Conservation (phyloP, 495 filamentous ascomycete species). For the Cenococcum geophilum region DNA sequence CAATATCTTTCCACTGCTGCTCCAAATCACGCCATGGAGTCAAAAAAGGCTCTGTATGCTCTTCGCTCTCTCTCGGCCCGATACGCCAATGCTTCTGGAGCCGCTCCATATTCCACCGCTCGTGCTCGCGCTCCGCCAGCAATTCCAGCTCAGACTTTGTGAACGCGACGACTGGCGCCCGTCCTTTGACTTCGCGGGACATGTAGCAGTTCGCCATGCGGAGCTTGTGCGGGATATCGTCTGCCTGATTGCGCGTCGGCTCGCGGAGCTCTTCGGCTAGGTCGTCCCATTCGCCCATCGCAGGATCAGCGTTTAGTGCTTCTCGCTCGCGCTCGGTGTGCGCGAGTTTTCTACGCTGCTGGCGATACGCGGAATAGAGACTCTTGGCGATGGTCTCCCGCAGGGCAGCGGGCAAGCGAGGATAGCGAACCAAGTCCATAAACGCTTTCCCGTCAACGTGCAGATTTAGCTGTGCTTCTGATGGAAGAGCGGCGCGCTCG, state of each 20-base stretch:
- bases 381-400: slow-evolving; percentile 26
- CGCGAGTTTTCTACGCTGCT: slow-evolving; percentile 18
- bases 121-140: slow-evolving; percentile 29
- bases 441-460: slow-evolving; percentile 30
- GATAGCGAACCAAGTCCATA: slow-evolving; percentile 26
- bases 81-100: slow-evolving; percentile 28
- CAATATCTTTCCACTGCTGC: slow-evolving; percentile 30
- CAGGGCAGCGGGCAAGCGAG: slow-evolving; percentile 21
- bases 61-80: slow-evolving; percentile 21
- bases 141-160: slow-evolving; percentile 21
- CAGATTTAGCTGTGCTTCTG: slow-evolving; percentile 27
- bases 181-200: slow-evolving; percentile 19
- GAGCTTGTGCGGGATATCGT: slow-evolving; percentile 31
- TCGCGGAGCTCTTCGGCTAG: slow-evolving; percentile 25
- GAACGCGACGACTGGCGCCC: slow-evolving; percentile 15
- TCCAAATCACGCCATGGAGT: slow-evolving; percentile 29
- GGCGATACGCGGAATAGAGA: slow-evolving; percentile 23
- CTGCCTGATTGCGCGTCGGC: slow-evolving; percentile 29
- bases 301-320: slow-evolving; percentile 15
- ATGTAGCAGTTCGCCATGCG: slow-evolving; percentile 27
- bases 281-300: slow-evolving; percentile 29
- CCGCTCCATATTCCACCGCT: slow-evolving; percentile 30
- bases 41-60: slow-evolving; percentile 25
- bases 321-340: slow-evolving; percentile 15
- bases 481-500: slow-evolving; percentile 26